Percentiles rank a stretch among this genome's conserved stretches.
Conservation (phyloP, 2,329 filamentous ascomycete genomes). For the Tolypocladium inflatum region DNA sequence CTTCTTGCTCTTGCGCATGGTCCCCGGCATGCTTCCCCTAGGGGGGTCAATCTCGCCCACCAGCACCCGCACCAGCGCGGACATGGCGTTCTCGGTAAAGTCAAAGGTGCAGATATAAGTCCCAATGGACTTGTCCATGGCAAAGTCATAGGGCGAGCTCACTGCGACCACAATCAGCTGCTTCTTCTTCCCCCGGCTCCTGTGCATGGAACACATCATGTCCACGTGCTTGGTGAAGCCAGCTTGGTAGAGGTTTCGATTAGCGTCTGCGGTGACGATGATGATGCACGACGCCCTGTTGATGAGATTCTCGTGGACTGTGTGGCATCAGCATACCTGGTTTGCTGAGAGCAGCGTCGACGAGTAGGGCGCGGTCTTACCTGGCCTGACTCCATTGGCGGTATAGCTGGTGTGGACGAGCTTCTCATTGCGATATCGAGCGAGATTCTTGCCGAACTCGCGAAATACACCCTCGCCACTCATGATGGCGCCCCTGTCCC, state of each 20-base stretch:
- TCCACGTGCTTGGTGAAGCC: constrained; percentile 94
- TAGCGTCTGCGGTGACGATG: constrained; percentile 86
- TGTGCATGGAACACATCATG: constrained; percentile 85
- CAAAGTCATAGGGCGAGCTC: constrained; percentile 94
- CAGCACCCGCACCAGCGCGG: constrained; percentile 71
- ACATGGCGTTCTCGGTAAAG: constrained; percentile 87
- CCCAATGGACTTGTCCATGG: constrained; percentile 80
- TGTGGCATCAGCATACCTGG: constrained; percentile 3
- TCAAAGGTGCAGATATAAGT: constrained; percentile 95
- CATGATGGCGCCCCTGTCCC: constrained; percentile 58
- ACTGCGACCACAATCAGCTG: constrained; percentile 85
- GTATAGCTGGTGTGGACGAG: constrained; percentile 93
- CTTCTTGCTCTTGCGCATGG: constrained; percentile 79
- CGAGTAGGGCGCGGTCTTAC: constrained; percentile 18
- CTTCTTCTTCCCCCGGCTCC: constrained; percentile 71
- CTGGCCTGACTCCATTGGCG: constrained; percentile 78
- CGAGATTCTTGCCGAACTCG: constrained; percentile 80
- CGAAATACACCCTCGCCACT: constrained; percentile 89
- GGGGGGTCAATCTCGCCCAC: constrained; percentile 65
- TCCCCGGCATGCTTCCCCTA: constrained; percentile 55
- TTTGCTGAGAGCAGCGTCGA: neutral
- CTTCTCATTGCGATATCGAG: constrained; percentile 74
- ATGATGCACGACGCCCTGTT: constrained; percentile 81
- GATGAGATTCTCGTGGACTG: constrained; percentile 84
- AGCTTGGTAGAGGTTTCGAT: constrained; percentile 85